These are phyloP conservation scores for Lyophyllum shimeji DNA, from an alignment of 768 basidiomycete species.

Conservation along the genomic window DNA sequence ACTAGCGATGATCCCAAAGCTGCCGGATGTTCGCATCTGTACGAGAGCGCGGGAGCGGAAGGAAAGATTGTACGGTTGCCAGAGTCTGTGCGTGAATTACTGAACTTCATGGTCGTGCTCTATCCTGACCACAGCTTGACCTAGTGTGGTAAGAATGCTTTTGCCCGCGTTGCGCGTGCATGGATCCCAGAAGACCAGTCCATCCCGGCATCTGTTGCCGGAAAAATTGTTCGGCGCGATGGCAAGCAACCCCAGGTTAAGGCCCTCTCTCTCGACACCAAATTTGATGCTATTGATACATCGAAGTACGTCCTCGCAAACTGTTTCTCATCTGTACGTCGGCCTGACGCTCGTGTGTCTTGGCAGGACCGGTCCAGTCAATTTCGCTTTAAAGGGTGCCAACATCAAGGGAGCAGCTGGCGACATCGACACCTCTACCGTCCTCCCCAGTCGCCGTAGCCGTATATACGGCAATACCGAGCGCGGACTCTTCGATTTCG, in stretches of 20 bases:
- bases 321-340: neutral
- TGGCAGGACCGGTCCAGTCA: constrained; percentile 25
- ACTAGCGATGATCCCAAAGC: constrained; percentile 22
- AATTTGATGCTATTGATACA: constrained; percentile 31
- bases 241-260: constrained; percentile 34
- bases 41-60: constrained; percentile 34
- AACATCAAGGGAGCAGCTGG: constrained; percentile 29
- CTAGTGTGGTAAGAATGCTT: constrained; percentile 41
- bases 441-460: constrained; percentile 33
- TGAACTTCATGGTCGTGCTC: neutral
- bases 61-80: constrained; percentile 55
- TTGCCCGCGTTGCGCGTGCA: constrained; percentile 40
- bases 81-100: constrained; percentile 37
- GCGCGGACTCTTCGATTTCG: constrained; percentile 27
- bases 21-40: constrained; percentile 39
- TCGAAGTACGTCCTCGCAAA: constrained; percentile 17
- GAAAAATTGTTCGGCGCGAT: constrained; percentile 30
- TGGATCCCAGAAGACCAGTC: constrained; percentile 44
- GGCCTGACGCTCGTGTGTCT: neutral
- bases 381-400: constrained; percentile 32
- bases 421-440: constrained; percentile 19
- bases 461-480: constrained; percentile 22
- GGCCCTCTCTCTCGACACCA: constrained; percentile 39
- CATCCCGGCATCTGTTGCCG: constrained; percentile 30
- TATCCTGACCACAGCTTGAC: neutral